Evolutionary conservation across 768 basidiomycete species (phyloP), one percentile per base, ranked within the genome.

Genomic region (Lepiota subincarnata): DNA sequence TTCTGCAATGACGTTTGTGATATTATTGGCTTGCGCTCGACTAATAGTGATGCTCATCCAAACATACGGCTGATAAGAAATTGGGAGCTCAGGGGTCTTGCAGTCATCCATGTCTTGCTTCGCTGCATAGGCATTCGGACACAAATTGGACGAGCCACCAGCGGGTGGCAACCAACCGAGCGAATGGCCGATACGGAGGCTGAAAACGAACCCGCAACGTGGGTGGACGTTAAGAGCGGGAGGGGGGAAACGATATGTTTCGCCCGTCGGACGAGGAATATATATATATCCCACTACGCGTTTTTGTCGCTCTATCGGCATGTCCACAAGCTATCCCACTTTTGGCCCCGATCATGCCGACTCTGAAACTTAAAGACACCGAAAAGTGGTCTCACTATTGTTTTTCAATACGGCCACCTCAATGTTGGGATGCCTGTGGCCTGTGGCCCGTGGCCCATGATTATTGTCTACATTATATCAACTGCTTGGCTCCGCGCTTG

Each of bases 1-100:
- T 19, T 55, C 60, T 58, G 48, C 12, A 48, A 55, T 36, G 37
- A 19, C n/a, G 19, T 11, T 24, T 45, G 26, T 34, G 49, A 48
- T 24, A 24, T 8, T 47, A 53, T 28, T 49, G 31, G 24, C n/a
- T n/a, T 14, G 20, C 36, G 12, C n/a, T 51, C 50, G 19, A 36
- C 31, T 18, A n/a, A 41, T n/a, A 18, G 18, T 7, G 35, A 37
- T 28, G 14, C 34, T 20, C 1, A 24, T 26, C 10, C 7, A 19
- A 11, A 49, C 26, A 26, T 14, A 41, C 26, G 20, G 14, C 12
- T 12, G 36, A 34, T 22, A 20, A 20, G 28, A 38, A 37, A 26
- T 6, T 41, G 49, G 18, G 12, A 14, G 7, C 20, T 49, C 14
- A 48, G 39, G 10, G 48, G 13, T 39, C 39, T 50, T 50, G 39